phyloP scores from a whole-genome alignment of 371 early-diverging fungal species.

The Mortierella polycephala region DNA sequence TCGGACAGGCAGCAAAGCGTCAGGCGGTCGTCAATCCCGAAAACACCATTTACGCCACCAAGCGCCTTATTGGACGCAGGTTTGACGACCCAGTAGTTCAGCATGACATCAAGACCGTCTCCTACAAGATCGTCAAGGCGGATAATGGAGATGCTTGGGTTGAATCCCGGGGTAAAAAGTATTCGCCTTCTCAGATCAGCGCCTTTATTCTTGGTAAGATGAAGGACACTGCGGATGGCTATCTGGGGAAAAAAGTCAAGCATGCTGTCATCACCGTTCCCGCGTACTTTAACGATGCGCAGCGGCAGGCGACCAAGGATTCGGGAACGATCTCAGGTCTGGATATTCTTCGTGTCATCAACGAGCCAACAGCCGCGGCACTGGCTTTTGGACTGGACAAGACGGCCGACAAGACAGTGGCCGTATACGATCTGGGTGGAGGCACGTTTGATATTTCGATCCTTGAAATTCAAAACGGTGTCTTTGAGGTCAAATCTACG shows the following conservation, averaged over 20 bases:
- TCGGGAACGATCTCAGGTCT: slow-evolving; percentile 98
- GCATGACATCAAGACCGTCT: slow-evolving; percentile 84
- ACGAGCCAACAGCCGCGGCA: slow-evolving; percentile 99
- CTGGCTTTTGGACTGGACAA: slow-evolving; percentile 98
- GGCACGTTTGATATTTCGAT: slow-evolving; percentile 99
- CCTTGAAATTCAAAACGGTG: slow-evolving; percentile 96
- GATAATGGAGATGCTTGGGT: slow-evolving; percentile 99
- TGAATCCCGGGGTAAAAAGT: slow-evolving; percentile 89
- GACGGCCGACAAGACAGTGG: slow-evolving; percentile 88
- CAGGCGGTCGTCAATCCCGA: slow-evolving; percentile 96
- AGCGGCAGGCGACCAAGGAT: slow-evolving; percentile 99
- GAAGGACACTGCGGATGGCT: slow-evolving; percentile 95
- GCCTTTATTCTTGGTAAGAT: slow-evolving; percentile 95
- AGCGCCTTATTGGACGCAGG: slow-evolving; percentile 97
- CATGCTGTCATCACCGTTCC: slow-evolving; percentile 94
- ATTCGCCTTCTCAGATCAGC: slow-evolving; percentile 97
- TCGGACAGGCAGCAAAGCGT: slow-evolving; percentile 97
- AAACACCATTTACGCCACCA: slow-evolving; percentile 95
- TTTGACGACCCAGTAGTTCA: slow-evolving; percentile 90
- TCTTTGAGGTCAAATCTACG: slow-evolving; percentile 98
- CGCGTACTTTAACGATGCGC: slow-evolving; percentile 94
- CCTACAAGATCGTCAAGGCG: slow-evolving; percentile 93
- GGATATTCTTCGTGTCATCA: slow-evolving; percentile 97
- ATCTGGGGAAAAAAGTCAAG: slow-evolving; percentile 85
- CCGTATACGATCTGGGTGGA: slow-evolving; percentile 99